These are phyloP conservation scores for Cystobasidium onofrii DNA, from an alignment of 768 basidiomycete genomes.

Conservation along the genomic window DNA sequence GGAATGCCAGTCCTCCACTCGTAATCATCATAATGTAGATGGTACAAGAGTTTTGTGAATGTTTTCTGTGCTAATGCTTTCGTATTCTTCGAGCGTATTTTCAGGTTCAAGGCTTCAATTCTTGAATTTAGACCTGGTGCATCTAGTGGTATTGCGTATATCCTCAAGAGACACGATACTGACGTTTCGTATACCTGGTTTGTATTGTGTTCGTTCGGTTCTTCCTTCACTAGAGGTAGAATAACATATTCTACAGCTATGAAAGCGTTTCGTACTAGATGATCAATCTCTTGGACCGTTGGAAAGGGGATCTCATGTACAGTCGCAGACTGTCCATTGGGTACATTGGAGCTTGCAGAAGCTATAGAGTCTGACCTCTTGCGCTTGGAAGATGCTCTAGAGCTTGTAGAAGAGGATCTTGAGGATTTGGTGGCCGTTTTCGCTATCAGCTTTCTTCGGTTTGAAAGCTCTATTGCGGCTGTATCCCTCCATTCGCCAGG, in stretches of 20 bases:
- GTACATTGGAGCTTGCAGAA: not conserved
- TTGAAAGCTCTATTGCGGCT: not conserved
- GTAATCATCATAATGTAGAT: not conserved
- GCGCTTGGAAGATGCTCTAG: not conserved
- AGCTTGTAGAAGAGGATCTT: not conserved
- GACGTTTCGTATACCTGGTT: not conserved
- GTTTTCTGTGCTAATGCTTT: not conserved
- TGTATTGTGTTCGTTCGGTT: not conserved
- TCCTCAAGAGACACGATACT: not conserved
- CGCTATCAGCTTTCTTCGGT: not conserved
- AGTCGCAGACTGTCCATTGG: not conserved
- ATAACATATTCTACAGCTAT: not conserved
- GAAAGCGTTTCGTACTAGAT: constrained; percentile 11
- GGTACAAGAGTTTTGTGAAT: constrained; percentile 5
- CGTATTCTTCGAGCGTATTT: not conserved
- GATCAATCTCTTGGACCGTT: constrained; percentile 8
- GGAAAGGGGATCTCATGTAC: not conserved
- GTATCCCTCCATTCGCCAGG: not conserved
- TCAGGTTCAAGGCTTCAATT: not conserved
- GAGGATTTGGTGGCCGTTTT: not conserved
- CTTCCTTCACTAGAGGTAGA: not conserved
- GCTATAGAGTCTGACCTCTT: not conserved
- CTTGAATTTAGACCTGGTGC: constrained; percentile 18
- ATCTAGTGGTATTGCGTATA: constrained; percentile 30
- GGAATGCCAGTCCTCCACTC: constrained; percentile 9